phyloP scores from a whole-genome alignment of 2,329 filamentous ascomycete genomes.

The Mollisiaceae sp. region DNA sequence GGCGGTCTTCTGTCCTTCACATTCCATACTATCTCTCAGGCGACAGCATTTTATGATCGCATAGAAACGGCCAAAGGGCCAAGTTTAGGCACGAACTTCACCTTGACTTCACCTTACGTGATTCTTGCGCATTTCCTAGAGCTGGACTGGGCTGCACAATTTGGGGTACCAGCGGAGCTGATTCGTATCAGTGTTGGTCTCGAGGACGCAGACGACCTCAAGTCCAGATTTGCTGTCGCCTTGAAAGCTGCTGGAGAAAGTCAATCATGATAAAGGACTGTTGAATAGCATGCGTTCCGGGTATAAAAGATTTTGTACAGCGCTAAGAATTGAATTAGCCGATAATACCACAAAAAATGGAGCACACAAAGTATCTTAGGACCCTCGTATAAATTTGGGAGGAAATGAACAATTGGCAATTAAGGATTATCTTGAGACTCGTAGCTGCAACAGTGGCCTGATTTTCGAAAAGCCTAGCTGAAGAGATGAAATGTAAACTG shows the following conservation, averaged over 20 bases:
- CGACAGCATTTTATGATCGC: slow-evolving; percentile 82
- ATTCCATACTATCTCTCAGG: slow-evolving; percentile 72
- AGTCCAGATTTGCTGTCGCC: slow-evolving; percentile 68
- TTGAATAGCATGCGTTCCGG: background rate
- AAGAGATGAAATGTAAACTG: background rate
- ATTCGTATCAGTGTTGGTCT: slow-evolving; percentile 89
- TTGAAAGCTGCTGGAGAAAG: slow-evolving; percentile 59
- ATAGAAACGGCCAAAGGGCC: slow-evolving; percentile 91
- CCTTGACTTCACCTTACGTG: slow-evolving; percentile 87
- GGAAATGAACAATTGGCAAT: too few relatives aligned
- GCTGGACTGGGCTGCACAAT: slow-evolving; percentile 85
- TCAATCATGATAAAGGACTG: background rate
- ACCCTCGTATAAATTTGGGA: background rate
- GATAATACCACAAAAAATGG: background rate
- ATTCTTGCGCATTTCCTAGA: slow-evolving; percentile 90
- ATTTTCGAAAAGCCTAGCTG: background rate
- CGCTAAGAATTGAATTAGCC: background rate
- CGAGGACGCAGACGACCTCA: slow-evolving; percentile 74
- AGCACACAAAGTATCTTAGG: background rate
- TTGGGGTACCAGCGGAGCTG: slow-evolving; percentile 80
- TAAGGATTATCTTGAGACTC: background rate
- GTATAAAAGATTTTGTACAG: background rate
- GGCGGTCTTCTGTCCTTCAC: slow-evolving; percentile 87
- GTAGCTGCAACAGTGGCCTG: background rate
- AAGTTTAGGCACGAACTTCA: slow-evolving; percentile 96